phyloP scores from a whole-genome alignment of 2,329 filamentous ascomycete genomes.

The Sarocladium strictum region DNA sequence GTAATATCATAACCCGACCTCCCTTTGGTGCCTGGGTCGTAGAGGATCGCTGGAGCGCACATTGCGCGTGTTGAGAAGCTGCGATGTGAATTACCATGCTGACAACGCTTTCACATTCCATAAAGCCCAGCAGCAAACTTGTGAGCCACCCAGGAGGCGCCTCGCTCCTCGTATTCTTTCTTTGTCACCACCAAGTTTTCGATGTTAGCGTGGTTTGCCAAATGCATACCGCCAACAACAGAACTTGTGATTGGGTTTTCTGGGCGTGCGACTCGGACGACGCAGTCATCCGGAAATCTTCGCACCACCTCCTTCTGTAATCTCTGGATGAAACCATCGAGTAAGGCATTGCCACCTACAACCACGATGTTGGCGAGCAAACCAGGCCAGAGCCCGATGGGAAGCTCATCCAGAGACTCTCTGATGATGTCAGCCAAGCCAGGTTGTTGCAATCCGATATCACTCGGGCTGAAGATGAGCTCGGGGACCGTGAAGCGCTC shows the following conservation, averaged over 20 bases:
- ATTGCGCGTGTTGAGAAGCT: too few relatives aligned
- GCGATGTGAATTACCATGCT: too few relatives aligned
- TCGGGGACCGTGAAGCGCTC: conserved; percentile 90
- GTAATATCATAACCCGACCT: too few relatives aligned
- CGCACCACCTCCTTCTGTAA: conserved; percentile 69
- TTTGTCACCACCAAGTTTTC: conserved; percentile 71
- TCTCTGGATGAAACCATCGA: conserved; percentile 76
- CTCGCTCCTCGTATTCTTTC: conserved; percentile 85
- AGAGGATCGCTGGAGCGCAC: too few relatives aligned
- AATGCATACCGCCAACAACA: conserved; percentile 77
- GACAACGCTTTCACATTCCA: neutral
- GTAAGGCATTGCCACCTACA: conserved; percentile 76
- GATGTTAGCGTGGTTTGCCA: conserved; percentile 65
- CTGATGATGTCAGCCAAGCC: conserved; percentile 79
- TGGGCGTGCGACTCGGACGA: conserved; percentile 66
- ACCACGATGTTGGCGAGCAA: conserved; percentile 83
- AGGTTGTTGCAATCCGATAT: conserved; percentile 78
- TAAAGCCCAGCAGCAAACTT: conserved; percentile 49
- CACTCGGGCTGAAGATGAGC: conserved; percentile 77
- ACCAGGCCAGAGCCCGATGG: conserved; percentile 76
- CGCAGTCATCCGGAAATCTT: conserved; percentile 68
- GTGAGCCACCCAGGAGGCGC: conserved; percentile 65
- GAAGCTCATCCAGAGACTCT: conserved; percentile 68
- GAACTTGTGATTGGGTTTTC: conserved; percentile 69
- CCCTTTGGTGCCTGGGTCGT: too few relatives aligned